These are phyloP conservation scores for Penicillium italicum DNA, from an alignment of 2,329 filamentous ascomycete species.

Conservation along the genomic window DNA sequence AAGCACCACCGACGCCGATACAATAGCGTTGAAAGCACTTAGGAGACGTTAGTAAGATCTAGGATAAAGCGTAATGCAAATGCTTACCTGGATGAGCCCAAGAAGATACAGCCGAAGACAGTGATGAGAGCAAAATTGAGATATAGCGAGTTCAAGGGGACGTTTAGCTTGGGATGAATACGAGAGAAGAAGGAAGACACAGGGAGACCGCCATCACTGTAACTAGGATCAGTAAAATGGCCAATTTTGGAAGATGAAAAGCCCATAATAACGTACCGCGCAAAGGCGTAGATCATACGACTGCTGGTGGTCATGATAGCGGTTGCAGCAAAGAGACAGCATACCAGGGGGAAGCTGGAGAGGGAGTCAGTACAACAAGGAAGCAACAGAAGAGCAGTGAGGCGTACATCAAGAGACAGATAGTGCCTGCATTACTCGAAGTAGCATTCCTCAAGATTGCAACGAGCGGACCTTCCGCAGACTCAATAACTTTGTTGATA, in stretches of 20 bases:
- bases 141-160: slow-evolving; percentile 64
- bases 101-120: slow-evolving; percentile 66
- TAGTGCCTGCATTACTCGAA: slow-evolving; percentile 56
- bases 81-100: slow-evolving; percentile 52
- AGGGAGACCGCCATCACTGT: slow-evolving; percentile 63
- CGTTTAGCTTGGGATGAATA: slow-evolving; percentile 58
- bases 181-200: slow-evolving; percentile 57
- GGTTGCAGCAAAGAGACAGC: slow-evolving; percentile 32
- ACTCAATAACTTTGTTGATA: slow-evolving; percentile 54
- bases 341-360: slow-evolving; percentile 33
- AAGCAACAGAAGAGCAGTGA: background rate
- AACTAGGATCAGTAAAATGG: background rate
- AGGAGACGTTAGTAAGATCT: background rate
- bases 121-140: slow-evolving; percentile 60
- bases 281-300: slow-evolving; percentile 38
- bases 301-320: slow-evolving; percentile 38
- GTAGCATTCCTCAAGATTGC: slow-evolving; percentile 64
- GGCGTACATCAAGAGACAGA: slow-evolving; percentile 59
- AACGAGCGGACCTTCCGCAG: slow-evolving; percentile 56
- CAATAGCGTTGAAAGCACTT: slow-evolving; percentile 67
- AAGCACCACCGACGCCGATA: slow-evolving; percentile 67
- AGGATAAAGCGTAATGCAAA: too few relatives aligned
- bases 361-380: slow-evolving; percentile 8
- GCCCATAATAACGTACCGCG: slow-evolving; percentile 19
- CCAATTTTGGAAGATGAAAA: background rate